Conservation (phyloP, 106 monocot genomes). For the Dioscorea alata region DNA sequence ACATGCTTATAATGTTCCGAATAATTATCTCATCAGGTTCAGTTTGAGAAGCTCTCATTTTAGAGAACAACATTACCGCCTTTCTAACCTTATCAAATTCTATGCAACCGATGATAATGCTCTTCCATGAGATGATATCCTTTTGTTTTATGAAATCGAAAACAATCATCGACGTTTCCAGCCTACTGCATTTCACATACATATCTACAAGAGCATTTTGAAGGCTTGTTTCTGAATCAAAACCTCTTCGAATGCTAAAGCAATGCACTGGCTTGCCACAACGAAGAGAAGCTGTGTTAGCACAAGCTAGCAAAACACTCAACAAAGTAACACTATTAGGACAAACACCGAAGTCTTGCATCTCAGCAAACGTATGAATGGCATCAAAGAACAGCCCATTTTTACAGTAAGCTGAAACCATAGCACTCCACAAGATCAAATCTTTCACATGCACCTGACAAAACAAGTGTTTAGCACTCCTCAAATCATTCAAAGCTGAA, state of each 20-base stretch:
- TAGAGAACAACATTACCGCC: conserved; percentile 22
- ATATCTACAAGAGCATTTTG: conserved; percentile 38
- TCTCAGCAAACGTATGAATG: conserved; percentile 24
- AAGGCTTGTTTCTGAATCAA: conserved; percentile 20
- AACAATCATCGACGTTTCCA: conserved; percentile 18
- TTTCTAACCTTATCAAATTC: not conserved
- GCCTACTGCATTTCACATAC: conserved; percentile 25
- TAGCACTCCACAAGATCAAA: conserved; percentile 36
- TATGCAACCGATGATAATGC: conserved; percentile 35
- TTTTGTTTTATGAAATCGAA: conserved; percentile 27
- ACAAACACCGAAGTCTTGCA: conserved; percentile 10
- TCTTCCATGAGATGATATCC: conserved; percentile 44
- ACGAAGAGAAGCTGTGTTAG: conserved; percentile 11
- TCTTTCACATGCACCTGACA: conserved; percentile 20
- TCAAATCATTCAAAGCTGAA: conserved; percentile 20
- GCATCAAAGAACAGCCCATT: conserved; percentile 19
- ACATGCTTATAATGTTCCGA: conserved; percentile 12
- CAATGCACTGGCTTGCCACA: conserved; percentile 39
- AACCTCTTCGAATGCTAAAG: conserved; percentile 19
- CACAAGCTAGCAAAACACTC: conserved; percentile 37
- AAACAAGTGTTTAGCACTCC: conserved; percentile 16
- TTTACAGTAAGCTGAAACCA: conserved; percentile 35
- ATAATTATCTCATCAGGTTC: conserved; percentile 22
- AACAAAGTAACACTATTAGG: conserved; percentile 32
- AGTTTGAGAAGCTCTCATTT: conserved; percentile 29